Evolutionary conservation across 108 stramenopile genomes (phyloP).

Genomic region (Nannochloropsis salina): DNA sequence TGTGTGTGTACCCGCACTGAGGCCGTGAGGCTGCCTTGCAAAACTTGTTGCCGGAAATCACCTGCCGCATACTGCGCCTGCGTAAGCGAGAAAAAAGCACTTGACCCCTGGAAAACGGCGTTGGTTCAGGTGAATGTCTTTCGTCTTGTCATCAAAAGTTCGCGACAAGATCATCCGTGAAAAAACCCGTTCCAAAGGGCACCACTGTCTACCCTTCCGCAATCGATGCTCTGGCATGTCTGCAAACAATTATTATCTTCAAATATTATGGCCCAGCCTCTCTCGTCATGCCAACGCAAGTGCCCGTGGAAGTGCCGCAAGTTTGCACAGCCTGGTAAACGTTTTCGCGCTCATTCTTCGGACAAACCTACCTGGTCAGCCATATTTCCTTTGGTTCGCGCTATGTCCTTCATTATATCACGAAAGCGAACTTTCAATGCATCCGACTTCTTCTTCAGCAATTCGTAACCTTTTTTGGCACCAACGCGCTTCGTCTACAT

Average conservation of each 20-base stretch:
- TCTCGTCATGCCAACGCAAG: no score
- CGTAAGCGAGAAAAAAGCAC: slow-evolving; percentile 86
- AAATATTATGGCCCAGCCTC: no score
- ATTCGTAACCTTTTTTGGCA: slow-evolving; percentile 83
- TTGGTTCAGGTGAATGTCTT: background rate
- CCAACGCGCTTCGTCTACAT: slow-evolving; percentile 70
- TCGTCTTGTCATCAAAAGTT: background rate
- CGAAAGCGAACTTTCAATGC: slow-evolving; percentile 69
- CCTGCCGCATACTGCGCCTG: slow-evolving; percentile 97
- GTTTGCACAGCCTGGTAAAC: no score
- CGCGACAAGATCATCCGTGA: no score
- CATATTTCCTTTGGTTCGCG: background rate
- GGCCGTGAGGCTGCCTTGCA: slow-evolving; percentile 73
- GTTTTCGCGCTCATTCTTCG: no score
- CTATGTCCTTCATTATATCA: slow-evolving; percentile 27
- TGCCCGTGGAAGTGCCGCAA: no score
- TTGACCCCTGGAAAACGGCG: background rate
- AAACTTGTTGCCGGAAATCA: slow-evolving; percentile 89
- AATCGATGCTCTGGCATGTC: no score
- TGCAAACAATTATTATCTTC: no score
- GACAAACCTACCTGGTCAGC: background rate
- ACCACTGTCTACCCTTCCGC: no score
- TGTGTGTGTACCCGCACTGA: slow-evolving; percentile 51
- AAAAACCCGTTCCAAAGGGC: no score
- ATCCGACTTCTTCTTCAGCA: slow-evolving; percentile 94